phyloP scores from a whole-genome alignment of 805 yeast species.

The Saturnispora zaruensis region DNA sequence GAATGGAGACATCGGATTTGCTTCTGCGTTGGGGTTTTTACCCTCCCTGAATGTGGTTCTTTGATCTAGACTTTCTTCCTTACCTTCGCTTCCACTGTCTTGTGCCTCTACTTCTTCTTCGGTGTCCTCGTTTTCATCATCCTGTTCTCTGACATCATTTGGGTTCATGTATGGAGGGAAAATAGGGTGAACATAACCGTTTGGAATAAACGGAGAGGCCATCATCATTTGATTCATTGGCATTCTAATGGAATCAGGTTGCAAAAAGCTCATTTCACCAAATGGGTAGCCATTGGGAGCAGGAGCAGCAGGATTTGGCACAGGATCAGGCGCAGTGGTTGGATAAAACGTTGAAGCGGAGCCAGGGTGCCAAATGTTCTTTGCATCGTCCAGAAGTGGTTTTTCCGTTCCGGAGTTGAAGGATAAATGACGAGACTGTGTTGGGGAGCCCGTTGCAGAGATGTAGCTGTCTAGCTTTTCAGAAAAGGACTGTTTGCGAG shows the following conservation, averaged over 20 bases:
- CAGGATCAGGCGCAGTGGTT: constrained; percentile 8
- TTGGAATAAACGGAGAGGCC: constrained; percentile 28
- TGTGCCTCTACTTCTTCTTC: not conserved
- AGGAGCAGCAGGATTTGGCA: constrained; percentile 6
- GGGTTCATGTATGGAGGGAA: constrained; percentile 26
- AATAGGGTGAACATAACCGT: constrained; percentile 29
- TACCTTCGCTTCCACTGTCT: not conserved
- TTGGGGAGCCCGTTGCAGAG: constrained; percentile 23
- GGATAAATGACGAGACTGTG: constrained; percentile 23
- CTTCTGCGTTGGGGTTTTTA: not conserved
- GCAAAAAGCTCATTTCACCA: constrained; percentile 13
- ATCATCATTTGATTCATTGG: constrained; percentile 22
- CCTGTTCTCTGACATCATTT: constrained; percentile 2
- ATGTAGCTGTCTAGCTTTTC: constrained; percentile 56
- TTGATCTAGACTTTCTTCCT: not conserved
- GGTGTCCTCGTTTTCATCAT: not conserved
- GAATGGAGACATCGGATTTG: constrained; percentile 30
- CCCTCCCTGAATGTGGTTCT: constrained; percentile 1
- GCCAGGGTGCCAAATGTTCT: constrained; percentile 59
- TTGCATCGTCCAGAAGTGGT: constrained; percentile 23
- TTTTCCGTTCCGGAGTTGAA: constrained; percentile 27
- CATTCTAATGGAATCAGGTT: constrained; percentile 8
- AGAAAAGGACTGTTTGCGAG: constrained; percentile 41
- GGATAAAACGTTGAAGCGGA: constrained; percentile 55
- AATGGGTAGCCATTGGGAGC: constrained; percentile 2